Base-by-base conservation (phyloP, 2,329 filamentous ascomycete species). In the Hypoxylon sp. region DNA sequence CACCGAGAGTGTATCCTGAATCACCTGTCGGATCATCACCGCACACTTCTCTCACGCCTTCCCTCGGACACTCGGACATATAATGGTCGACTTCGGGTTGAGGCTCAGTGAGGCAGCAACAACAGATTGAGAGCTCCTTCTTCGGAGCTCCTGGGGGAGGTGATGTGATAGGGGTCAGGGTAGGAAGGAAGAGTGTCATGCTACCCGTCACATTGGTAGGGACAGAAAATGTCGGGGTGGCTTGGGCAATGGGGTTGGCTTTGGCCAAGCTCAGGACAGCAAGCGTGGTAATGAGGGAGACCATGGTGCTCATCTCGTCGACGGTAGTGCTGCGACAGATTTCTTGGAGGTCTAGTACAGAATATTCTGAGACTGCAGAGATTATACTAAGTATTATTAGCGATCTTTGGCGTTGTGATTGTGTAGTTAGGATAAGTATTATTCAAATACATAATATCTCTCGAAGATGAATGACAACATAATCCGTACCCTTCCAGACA, bases 201-300 rank as follows among this genome's bases (percentile, higher is more conserved):
- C 54, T 63, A 9, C 52, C 57, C n/a, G 63, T 37, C 11, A 48
- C 44, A 17, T 69, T 47, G 29, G 46, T 33, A 5, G 60, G 59
- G 19, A 33, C 14, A 14, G 42, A 48, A 5, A 48, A 48, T 6
- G 24, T 33, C 5, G 48, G 37, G 48, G 10, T 50, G 2, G 50
- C 58, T 37, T 39, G 46, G 3, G 13, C 11, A 8, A 64, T 42
- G 8, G 52, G 35, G 19, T 62, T 60, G 35, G 67, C 63, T 14
- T 19, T 26, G 2, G 46, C 46, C 35, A 47, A 13, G 31, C 39
- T 14, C 13, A 59, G 26, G 26, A 59, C 17, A 17, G 53, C 17
- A 13, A 65, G 10, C 1, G 39, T 10, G 5, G 52, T 4, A 3
- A 61, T 11, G n/a, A 33, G 17, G n/a, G 11, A 46, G n/a, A 29